Evolutionary conservation across 495 filamentous ascomycete genomes (phyloP).

Genomic region (Daldinia caldariorum): DNA sequence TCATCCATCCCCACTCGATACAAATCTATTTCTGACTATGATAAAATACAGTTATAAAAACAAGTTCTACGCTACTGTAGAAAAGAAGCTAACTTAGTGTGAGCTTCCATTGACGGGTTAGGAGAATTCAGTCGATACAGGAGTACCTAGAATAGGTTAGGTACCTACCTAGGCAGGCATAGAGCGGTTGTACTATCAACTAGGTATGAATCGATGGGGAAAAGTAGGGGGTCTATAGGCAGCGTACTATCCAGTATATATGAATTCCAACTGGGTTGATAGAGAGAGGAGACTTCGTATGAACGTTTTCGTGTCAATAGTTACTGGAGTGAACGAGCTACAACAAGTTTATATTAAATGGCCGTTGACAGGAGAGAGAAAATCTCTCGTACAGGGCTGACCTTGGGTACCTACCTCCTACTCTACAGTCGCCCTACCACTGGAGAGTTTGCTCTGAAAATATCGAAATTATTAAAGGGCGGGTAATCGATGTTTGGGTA

Average conservation of each 20-base stretch:
- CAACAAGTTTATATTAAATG: no score
- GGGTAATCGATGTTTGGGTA: no score
- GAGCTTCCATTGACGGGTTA: not conserved
- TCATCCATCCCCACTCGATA: not conserved
- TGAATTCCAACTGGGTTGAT: no score
- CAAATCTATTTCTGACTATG: not conserved
- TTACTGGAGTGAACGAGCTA: no score
- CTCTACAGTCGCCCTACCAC: no score
- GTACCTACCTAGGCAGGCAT: no score
- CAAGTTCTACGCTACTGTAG: not conserved
- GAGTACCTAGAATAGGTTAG: not conserved
- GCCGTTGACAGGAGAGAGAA: no score
- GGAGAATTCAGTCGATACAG: not conserved
- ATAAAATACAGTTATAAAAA: not conserved
- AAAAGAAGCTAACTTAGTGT: not conserved
- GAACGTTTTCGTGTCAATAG: not conserved
- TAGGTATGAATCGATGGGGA: not conserved
- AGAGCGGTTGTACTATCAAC: not conserved
- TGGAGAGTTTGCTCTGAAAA: no score
- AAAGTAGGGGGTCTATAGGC: not conserved
- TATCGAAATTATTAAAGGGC: no score
- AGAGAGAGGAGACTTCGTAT: no score
- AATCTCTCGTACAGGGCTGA: no score
- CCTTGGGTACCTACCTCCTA: no score
- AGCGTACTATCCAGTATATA: not conserved